Percentiles rank a stretch among this genome's conserved stretches.
Evolutionary conservation across 176 grass and related monocot species (phyloP).

Genomic region (Carex littledalei): DNA sequence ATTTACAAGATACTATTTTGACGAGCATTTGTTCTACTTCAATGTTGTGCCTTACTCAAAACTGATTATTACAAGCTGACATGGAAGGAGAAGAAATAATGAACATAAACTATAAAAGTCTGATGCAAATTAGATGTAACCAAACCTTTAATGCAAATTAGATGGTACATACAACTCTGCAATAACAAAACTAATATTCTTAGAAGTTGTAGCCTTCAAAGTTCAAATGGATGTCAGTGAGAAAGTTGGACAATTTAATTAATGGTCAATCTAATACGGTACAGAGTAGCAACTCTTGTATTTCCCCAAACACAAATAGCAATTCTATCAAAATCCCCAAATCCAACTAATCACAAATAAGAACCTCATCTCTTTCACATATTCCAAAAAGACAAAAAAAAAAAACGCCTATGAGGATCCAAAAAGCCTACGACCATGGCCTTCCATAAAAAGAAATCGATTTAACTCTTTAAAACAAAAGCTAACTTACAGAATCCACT

Average conservation of each 20-base stretch:
- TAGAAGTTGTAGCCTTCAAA: too few species aligned
- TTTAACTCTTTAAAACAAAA: background rate
- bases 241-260: background rate
- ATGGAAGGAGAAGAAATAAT: background rate
- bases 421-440: background rate
- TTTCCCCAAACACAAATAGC: slow-evolving; percentile 6
- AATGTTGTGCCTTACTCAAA: background rate
- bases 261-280: background rate
- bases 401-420: background rate
- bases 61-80: background rate
- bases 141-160: too few species aligned
- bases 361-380: background rate
- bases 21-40: background rate
- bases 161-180: too few species aligned
- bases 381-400: background rate
- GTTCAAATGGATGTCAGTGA: background rate
- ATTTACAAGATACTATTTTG: background rate
- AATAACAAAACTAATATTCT: too few species aligned
- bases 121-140: too few species aligned
- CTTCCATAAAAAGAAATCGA: background rate
- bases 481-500: background rate
- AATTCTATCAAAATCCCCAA: background rate
- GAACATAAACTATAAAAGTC: background rate
- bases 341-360: background rate
- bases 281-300: background rate